Conservation (phyloP, 108 stramenopile genomes). For the Discostella pseudostelligera region DNA sequence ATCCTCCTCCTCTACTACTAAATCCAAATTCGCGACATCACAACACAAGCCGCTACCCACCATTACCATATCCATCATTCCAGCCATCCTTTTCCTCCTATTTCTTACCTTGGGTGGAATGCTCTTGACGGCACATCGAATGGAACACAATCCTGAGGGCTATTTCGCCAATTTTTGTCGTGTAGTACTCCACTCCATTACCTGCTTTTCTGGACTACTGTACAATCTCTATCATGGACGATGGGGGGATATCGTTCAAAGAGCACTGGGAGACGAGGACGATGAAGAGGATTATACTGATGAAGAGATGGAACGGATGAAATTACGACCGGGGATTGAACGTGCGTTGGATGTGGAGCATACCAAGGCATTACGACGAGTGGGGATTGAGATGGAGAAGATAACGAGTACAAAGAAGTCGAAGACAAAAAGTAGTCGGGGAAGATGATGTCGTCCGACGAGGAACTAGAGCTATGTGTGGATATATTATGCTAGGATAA, state of each 20-base stretch:
- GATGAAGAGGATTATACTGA: constrained; percentile 43
- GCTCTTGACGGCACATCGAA: constrained; percentile 42
- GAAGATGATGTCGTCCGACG: not conserved
- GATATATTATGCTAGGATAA: too few species aligned
- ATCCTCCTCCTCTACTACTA: too few species aligned
- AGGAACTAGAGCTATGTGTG: not conserved
- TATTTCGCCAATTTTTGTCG: constrained; percentile 51
- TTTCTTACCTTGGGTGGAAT: constrained; percentile 26
- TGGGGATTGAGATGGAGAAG: constrained; percentile 42
- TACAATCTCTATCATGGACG: constrained; percentile 53
- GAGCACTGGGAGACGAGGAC: constrained; percentile 24
- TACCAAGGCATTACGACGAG: constrained; percentile 40
- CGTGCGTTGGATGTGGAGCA: constrained; percentile 49
- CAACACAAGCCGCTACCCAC: not conserved
- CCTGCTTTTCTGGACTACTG: constrained; percentile 22
- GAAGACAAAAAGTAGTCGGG: constrained; percentile 5
- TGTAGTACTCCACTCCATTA: constrained; percentile 19
- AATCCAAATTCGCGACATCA: too few species aligned
- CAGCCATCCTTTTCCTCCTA: constrained; percentile 24
- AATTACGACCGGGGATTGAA: constrained; percentile 44
- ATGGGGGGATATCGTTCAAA: constrained; percentile 38
- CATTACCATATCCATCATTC: constrained; percentile 19
- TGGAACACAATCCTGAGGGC: constrained; percentile 35
- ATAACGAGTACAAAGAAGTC: constrained; percentile 8
- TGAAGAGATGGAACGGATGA: constrained; percentile 50